Percentiles rank a stretch among this genome's conserved stretches.
These are phyloP conservation scores for Choanephora cucurbitarum DNA, from an alignment of 371 early-diverging fungal genomes.

Conservation along the genomic window DNA sequence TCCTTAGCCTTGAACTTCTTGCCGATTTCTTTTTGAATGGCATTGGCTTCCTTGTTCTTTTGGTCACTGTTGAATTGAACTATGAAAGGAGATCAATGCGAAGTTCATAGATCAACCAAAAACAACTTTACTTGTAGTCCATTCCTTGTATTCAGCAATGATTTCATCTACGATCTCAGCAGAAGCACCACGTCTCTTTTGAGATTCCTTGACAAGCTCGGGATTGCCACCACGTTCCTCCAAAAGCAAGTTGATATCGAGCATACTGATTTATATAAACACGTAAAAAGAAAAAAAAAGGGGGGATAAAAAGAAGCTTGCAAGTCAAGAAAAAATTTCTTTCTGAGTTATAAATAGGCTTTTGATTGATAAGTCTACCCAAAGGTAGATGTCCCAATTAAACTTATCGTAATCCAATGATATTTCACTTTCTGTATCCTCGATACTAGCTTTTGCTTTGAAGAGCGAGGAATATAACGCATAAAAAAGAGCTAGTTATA, in stretches of 20 bases:
- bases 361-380: no score
- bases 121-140: slow-evolving; percentile 77
- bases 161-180: slow-evolving; percentile 92
- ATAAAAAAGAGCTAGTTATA: no score
- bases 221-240: slow-evolving; percentile 96
- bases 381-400: no score
- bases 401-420: no score
- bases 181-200: slow-evolving; percentile 84
- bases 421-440: no score
- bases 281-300: no score
- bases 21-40: slow-evolving; percentile 90
- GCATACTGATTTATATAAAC: slow-evolving; percentile 42
- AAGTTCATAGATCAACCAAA: neutral
- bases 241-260: slow-evolving; percentile 92
- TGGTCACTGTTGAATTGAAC: slow-evolving; percentile 88
- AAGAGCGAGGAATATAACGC: no score
- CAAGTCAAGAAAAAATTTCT: no score
- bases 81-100: slow-evolving; percentile 21
- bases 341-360: no score
- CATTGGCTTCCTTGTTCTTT: slow-evolving; percentile 89
- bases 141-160: slow-evolving; percentile 88
- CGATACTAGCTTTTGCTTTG: no score
- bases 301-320: no score
- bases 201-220: slow-evolving; percentile 90
- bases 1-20: slow-evolving; percentile 91